A percentile compares a stretch with the other conserved stretches of the same genome.
These are phyloP conservation scores for Rhodomyrtus psidioides DNA, from an alignment of 441 rosid species.

Conservation along the genomic window DNA sequence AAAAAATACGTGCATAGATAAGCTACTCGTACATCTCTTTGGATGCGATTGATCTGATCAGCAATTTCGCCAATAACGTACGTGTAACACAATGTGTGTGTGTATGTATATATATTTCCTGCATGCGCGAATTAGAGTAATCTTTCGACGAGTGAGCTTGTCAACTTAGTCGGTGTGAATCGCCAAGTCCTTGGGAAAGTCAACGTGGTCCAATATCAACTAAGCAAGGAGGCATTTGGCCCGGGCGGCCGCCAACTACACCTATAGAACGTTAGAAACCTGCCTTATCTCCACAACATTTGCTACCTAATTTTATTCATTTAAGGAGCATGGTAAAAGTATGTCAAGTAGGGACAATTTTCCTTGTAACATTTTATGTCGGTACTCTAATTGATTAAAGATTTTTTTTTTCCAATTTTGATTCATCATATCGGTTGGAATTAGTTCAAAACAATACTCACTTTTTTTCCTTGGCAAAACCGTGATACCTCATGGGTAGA, in stretches of 20 bases:
- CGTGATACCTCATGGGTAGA: no score
- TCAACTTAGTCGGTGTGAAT: not conserved
- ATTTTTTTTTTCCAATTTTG: not conserved
- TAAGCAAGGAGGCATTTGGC: not conserved
- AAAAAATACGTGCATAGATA: fast-evolving
- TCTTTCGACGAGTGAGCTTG: not conserved
- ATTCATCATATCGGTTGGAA: not conserved
- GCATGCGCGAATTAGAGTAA: not conserved
- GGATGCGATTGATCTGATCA: not conserved
- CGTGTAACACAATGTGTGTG: no score
- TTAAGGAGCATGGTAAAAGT: not conserved
- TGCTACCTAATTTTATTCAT: not conserved
- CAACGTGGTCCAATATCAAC: not conserved
- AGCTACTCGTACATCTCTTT: not conserved
- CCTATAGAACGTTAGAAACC: not conserved
- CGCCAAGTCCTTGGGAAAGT: not conserved
- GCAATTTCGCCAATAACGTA: not conserved
- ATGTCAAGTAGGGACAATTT: not conserved
- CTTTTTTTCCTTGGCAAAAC: no score
- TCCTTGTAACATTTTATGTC: not conserved
- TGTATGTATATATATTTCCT: not conserved
- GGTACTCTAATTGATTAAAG: not conserved
- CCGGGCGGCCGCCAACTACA: not conserved
- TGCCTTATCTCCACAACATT: not conserved
- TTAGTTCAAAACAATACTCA: no score